phyloP scores from a whole-genome alignment of 106 monocot species.

The Dendrobium huoshanense region DNA sequence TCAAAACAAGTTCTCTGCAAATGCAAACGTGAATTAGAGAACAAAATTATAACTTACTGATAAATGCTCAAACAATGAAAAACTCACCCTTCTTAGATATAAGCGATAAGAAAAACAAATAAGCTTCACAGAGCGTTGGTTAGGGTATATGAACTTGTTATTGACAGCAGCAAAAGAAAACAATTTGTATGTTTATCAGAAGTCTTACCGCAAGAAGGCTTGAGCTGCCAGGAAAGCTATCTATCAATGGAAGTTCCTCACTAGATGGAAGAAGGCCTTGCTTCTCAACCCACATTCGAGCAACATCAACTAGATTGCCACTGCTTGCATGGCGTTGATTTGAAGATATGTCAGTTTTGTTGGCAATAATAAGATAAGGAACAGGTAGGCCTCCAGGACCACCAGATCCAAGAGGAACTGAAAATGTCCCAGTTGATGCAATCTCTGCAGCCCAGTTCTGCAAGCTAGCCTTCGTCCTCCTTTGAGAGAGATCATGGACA shows the following conservation, averaged over 20 bases:
- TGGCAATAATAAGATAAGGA: constrained; percentile 80
- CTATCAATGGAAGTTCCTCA: constrained; percentile 81
- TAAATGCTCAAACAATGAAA: not conserved
- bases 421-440: constrained; percentile 69
- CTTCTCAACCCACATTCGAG: constrained; percentile 97
- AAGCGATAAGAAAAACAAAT: not conserved
- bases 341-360: constrained; percentile 73
- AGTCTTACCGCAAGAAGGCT: constrained; percentile 51
- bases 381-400: constrained; percentile 89
- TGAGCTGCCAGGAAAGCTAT: constrained; percentile 65
- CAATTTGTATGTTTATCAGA: not conserved
- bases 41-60: too few relatives aligned
- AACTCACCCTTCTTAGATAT: not conserved
- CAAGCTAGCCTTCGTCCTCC: constrained; percentile 71
- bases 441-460: constrained; percentile 82
- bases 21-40: too few relatives aligned
- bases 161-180: not conserved
- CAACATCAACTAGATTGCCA: constrained; percentile 96
- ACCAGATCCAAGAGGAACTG: constrained; percentile 68
- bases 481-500: constrained; percentile 89
- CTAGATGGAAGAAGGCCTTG: constrained; percentile 80
- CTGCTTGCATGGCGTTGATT: constrained; percentile 69
- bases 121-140: too few relatives aligned
- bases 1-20: too few relatives aligned
- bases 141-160: too few relatives aligned